Evolutionary conservation across 768 basidiomycete species (phyloP).

Genomic region (Leccinum rimulosum): DNA sequence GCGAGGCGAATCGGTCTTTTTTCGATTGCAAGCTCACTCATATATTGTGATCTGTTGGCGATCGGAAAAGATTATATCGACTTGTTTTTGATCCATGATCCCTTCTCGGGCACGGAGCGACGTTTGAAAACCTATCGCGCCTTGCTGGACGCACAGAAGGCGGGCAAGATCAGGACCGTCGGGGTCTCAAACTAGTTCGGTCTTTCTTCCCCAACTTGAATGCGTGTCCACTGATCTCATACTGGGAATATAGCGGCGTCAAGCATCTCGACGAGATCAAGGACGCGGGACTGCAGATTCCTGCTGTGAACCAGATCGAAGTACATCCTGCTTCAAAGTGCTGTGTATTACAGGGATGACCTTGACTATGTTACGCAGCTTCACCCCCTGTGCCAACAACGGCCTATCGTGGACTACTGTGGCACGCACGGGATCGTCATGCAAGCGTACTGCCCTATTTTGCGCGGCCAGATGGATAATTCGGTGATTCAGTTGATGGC

Average conservation of each 20-base stretch:
- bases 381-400: conserved; percentile 82
- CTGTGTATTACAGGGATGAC: neutral
- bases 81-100: conserved; percentile 77
- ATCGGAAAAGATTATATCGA: conserved; percentile 56
- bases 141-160: conserved; percentile 54
- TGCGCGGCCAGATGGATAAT: conserved; percentile 56
- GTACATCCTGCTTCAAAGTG: conserved; percentile 32
- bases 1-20: conserved; percentile 12
- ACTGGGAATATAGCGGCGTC: conserved; percentile 44
- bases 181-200: conserved; percentile 84
- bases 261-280: conserved; percentile 76
- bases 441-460: conserved; percentile 75
- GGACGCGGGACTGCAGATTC: conserved; percentile 57
- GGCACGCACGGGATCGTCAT: conserved; percentile 54
- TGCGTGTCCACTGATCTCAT: neutral
- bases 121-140: conserved; percentile 74
- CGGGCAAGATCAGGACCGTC: conserved; percentile 65
- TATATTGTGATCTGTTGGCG: neutral
- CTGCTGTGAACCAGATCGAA: conserved; percentile 82
- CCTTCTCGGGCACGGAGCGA: conserved; percentile 57
- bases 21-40: neutral
- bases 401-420: conserved; percentile 75
- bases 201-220: neutral
- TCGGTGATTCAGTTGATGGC: conserved; percentile 53
- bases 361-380: conserved; percentile 41